phyloP scores from a whole-genome alignment of 2,329 filamentous ascomycete species.

The Stemphylium vesicarium region DNA sequence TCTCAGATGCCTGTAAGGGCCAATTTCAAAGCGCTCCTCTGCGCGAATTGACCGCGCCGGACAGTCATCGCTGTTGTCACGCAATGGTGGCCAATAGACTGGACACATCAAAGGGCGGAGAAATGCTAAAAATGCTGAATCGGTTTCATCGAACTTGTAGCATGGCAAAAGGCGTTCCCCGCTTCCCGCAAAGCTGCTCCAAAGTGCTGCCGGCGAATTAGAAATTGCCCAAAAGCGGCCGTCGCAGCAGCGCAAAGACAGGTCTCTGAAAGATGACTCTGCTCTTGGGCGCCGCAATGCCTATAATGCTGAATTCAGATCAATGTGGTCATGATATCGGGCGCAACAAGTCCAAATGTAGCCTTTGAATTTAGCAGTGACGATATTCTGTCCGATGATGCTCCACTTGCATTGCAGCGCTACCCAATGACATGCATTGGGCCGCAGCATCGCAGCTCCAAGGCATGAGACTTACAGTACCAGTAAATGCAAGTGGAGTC shows the following conservation, averaged over 20 bases:
- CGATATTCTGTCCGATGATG: constrained; percentile 9
- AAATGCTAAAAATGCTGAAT: neutral
- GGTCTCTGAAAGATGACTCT: neutral
- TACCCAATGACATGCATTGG: constrained; percentile 26
- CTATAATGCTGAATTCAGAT: neutral
- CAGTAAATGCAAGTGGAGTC: neutral
- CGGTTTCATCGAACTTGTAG: neutral
- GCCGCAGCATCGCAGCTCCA: constrained; percentile 10
- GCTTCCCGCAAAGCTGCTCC: neutral
- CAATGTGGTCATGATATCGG: constrained; percentile 1
- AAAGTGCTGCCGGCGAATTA: neutral
- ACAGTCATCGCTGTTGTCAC: neutral
- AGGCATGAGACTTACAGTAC: constrained; percentile 1
- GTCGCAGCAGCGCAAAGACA: neutral
- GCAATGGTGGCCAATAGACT: neutral
- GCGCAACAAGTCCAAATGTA: constrained; percentile 8
- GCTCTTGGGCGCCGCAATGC: constrained; percentile 6
- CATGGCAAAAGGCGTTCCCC: neutral
- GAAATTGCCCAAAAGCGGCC: neutral
- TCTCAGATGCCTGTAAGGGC: neutral
- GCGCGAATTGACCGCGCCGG: neutral
- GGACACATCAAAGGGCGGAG: neutral
- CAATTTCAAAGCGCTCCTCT: constrained; percentile 9
- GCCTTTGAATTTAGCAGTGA: constrained; percentile 7
- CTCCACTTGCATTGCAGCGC: constrained; percentile 14